Evolutionary conservation across 176 grass and related monocot genomes (phyloP).

Genomic region (Hordeum marinum): DNA sequence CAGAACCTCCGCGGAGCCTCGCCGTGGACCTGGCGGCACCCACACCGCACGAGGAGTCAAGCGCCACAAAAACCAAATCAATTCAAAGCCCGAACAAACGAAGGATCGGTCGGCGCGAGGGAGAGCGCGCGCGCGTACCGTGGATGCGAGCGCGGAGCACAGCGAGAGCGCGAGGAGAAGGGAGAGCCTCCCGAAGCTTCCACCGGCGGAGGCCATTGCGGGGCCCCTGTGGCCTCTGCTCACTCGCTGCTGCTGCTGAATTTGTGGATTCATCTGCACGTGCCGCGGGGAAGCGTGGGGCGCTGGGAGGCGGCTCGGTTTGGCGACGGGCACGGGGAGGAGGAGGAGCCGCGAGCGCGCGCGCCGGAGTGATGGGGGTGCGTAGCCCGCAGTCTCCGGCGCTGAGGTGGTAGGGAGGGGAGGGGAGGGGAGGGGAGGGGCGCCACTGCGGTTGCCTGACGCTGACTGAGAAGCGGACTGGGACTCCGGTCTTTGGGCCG

Average conservation of each 20-base stretch:
- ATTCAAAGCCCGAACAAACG: neutral
- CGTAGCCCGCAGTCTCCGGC: no score
- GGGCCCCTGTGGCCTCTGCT: neutral
- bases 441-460: neutral
- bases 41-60: neutral
- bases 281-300: neutral
- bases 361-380: no score
- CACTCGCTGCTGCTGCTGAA: neutral
- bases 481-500: neutral
- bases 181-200: slow-evolving; percentile 7
- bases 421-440: neutral
- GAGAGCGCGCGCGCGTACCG: neutral
- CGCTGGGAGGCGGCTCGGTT: neutral
- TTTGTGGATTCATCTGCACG: neutral
- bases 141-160: slow-evolving; percentile 21
- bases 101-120: neutral
- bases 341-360: neutral
- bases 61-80: neutral
- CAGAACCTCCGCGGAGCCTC: slow-evolving; percentile 48
- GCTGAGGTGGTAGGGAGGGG: neutral
- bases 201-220: slow-evolving; percentile 22
- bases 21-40: neutral
- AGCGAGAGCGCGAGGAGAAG: slow-evolving; percentile 23
- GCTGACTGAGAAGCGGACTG: neutral
- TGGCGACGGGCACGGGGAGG: neutral